These are phyloP conservation scores for Limonium bicolor DNA, from an alignment of 148 eudicot species.

Conservation along the genomic window DNA sequence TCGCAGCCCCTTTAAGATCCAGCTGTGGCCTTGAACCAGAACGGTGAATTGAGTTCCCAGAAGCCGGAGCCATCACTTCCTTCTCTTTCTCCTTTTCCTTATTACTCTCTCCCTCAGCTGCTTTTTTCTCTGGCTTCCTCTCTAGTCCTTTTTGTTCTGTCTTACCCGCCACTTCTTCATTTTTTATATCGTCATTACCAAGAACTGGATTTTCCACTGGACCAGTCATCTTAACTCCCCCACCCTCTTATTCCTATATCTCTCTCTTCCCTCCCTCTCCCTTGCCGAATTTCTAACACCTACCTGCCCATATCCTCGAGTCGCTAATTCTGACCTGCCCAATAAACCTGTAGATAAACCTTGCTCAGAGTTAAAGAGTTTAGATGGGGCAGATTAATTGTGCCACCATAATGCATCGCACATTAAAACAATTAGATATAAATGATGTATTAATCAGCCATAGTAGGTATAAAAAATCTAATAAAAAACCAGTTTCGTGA, in stretches of 20 bases:
- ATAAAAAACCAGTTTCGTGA: too few relatives aligned
- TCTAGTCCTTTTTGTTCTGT: not conserved
- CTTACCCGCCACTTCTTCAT: slow-evolving; percentile 6
- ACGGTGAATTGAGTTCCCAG: slow-evolving; percentile 60
- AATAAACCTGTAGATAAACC: too few relatives aligned
- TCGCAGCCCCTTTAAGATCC: slow-evolving; percentile 84
- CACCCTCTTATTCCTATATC: not conserved
- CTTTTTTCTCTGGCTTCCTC: not conserved
- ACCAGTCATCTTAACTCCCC: slow-evolving; percentile 26
- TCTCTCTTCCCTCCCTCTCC: slow-evolving; percentile 4
- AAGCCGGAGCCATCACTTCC: slow-evolving; percentile 27
- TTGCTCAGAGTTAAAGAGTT: too few relatives aligned
- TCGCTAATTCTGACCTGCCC: too few relatives aligned
- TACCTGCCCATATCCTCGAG: slow-evolving; percentile 14
- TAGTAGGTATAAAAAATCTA: too few relatives aligned
- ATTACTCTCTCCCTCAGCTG: slow-evolving; percentile 10
- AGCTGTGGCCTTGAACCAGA: slow-evolving; percentile 78
- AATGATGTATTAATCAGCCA: too few relatives aligned
- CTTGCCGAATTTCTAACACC: slow-evolving; percentile 15
- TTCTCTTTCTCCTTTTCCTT: slow-evolving; percentile 19
- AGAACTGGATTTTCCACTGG: slow-evolving; percentile 16
- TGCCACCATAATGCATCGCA: too few relatives aligned
- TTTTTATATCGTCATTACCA: slow-evolving; percentile 22
- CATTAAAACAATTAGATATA: too few relatives aligned
- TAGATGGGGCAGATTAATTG: too few relatives aligned